Evolutionary conservation across 176 grass and related monocot species (phyloP), one percentile per base, ranked within the genome.

Genomic region (Hyparrhenia diplandra): DNA sequence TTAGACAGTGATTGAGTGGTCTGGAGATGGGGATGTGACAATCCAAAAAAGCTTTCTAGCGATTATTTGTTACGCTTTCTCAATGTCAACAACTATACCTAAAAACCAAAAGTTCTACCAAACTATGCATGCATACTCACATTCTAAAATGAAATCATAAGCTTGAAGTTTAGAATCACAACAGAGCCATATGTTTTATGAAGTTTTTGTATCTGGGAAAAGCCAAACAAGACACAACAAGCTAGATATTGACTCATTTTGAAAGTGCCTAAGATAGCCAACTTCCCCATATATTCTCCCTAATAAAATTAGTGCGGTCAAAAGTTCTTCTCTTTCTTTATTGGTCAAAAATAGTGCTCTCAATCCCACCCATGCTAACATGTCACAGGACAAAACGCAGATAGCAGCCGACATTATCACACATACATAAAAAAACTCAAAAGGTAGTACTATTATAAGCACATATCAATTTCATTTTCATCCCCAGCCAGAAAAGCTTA

Each of bases 61-160:
- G 27, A 30, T 17, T 31, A 46, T 61, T 79, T 13, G 29, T 58
- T 81, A 63, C 23, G 43, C 34, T 21, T 54, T 11, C 60, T 29
- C 6, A 69, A 78, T 54, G 67, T 45, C 29, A 82, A 20, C 24
- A n/a, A 69, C 51, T 46, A n/a, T 32, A 39, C 11, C 0, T 71
- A 36, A 54, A 52, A n/a, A n/a, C n/a, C 63, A 18, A 68, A 86
- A 36, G 23, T 27, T 10, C 6, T 72, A 23, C 36, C 9, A 77
- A 83, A 42, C 27, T 62, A 83, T 63, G 52, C 21, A 65, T 41
- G 62, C 0, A 81, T 23, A 80, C 80, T 43, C 37, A 45, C 40
- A 64, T 74, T 66, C 2, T 41, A 58, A 25, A 28, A 59, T 34
- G 24, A 42, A 61, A 28, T 46, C 11, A 78, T 43, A 52, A 64